phyloP scores from a whole-genome alignment of 176 grass and related monocot genomes.

The Luzula sylvatica region DNA sequence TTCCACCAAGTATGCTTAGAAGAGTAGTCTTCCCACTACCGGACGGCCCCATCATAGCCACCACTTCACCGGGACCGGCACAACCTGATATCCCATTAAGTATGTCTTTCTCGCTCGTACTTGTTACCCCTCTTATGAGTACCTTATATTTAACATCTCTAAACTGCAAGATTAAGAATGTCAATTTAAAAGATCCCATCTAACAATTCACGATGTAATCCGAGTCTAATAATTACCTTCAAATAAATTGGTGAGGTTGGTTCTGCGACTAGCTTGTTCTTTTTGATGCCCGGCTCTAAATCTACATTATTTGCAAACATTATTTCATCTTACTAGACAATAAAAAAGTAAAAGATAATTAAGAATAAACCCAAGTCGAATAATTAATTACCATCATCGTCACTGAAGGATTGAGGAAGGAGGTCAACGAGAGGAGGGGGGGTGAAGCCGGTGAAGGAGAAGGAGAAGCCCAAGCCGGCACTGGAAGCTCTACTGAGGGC shows the following conservation, averaged over 20 bases:
- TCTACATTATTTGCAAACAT: constrained; percentile 28
- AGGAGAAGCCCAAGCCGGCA: constrained; percentile 94
- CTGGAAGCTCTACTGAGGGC: constrained; percentile 94
- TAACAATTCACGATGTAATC: too few relatives aligned
- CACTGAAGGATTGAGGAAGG: constrained; percentile 33
- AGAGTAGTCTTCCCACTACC: constrained; percentile 94
- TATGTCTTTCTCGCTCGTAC: constrained; percentile 41
- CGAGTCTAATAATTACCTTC: constrained; percentile 48
- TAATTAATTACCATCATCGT: constrained; percentile 33
- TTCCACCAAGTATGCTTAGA: constrained; percentile 82
- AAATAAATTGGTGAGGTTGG: constrained; percentile 76
- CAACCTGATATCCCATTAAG: constrained; percentile 71
- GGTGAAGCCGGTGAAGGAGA: constrained; percentile 93
- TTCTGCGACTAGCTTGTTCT: constrained; percentile 58
- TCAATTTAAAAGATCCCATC: too few relatives aligned
- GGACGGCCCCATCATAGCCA: constrained; percentile 89
- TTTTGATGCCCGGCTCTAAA: constrained; percentile 33
- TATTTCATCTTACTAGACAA: background rate
- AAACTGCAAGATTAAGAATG: constrained; percentile 39
- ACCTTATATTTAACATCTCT: constrained; percentile 80
- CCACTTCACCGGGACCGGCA: constrained; percentile 64
- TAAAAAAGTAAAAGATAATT: too few relatives aligned
- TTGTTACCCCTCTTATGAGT: constrained; percentile 35
- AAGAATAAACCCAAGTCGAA: too few relatives aligned
- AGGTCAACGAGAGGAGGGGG: constrained; percentile 44